Conservation (phyloP, 495 filamentous ascomycete species). For the Bacidia gigantensis region DNA sequence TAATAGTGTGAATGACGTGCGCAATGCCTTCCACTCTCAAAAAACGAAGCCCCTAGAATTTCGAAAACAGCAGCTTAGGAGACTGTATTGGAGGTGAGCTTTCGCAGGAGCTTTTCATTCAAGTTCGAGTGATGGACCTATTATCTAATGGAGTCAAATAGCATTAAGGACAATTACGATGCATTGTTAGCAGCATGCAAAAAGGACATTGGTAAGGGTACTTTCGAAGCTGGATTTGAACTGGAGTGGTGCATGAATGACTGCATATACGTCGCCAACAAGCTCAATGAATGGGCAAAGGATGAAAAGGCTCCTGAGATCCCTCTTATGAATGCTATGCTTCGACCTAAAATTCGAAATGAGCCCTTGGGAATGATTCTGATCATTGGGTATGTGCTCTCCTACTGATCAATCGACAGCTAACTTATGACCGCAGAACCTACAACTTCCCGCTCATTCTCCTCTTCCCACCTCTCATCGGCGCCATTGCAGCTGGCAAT, state of each 20-base stretch:
- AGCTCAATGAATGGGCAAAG: constrained; percentile 67
- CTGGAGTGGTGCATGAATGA: constrained; percentile 62
- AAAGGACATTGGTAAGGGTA: constrained; percentile 59
- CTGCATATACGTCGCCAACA: constrained; percentile 57
- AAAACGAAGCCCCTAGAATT: constrained; percentile 72
- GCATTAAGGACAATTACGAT: constrained; percentile 60
- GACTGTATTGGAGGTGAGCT: constrained; percentile 84
- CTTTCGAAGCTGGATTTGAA: constrained; percentile 59
- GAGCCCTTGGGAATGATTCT: constrained; percentile 75
- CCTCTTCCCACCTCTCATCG: constrained; percentile 62
- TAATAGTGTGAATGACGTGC: constrained; percentile 38
- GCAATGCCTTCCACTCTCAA: constrained; percentile 56
- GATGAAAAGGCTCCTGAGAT: constrained; percentile 67
- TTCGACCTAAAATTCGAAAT: constrained; percentile 69
- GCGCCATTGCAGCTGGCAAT: constrained; percentile 84
- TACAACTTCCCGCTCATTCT: constrained; percentile 89
- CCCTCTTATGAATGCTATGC: constrained; percentile 44
- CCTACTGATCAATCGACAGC: too few species aligned
- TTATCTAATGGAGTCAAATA: too few species aligned
- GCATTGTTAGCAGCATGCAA: constrained; percentile 55
- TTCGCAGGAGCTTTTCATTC: too few species aligned
- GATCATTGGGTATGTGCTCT: constrained; percentile 57
- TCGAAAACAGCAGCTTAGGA: constrained; percentile 71
- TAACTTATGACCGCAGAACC: constrained; percentile 30
- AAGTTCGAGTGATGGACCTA: too few species aligned